A percentile compares a stretch with the other conserved stretches of the same genome.
These are phyloP conservation scores for Datura wrightii DNA, from an alignment of 257 asterid genomes.

Conservation along the genomic window DNA sequence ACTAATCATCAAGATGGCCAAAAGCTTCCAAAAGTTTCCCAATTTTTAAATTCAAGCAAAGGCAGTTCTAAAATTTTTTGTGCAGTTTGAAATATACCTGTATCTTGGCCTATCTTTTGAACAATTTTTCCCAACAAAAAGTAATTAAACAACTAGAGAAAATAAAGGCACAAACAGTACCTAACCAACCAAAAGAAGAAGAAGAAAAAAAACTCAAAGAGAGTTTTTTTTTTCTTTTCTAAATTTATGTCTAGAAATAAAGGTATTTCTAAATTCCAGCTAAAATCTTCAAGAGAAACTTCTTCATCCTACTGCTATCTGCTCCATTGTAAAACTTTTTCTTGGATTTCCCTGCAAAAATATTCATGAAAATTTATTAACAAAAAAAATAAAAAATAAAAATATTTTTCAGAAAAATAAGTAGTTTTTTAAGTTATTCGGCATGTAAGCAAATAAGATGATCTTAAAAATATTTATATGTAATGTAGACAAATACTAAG, in stretches of 20 bases:
- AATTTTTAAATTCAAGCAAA: not conserved
- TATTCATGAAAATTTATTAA: not conserved
- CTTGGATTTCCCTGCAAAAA: constrained; percentile 15
- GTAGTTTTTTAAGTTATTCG: no score
- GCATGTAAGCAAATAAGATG: no score
- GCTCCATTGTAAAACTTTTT: constrained; percentile 24
- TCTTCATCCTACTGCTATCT: constrained; percentile 12
- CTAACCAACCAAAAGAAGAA: not conserved
- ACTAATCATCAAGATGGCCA: not conserved
- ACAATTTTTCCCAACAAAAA: not conserved
- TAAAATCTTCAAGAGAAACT: constrained; percentile 19
- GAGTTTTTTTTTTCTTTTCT: not conserved
- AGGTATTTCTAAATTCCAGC: constrained; percentile 25
- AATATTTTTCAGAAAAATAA: no score
- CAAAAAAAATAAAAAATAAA: not conserved
- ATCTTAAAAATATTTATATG: not conserved
- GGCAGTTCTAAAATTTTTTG: not conserved
- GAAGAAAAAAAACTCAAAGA: no score
- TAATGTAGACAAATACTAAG: no score
- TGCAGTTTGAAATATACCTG: not conserved
- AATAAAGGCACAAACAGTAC: not conserved
- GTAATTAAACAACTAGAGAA: not conserved
- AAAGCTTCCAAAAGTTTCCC: not conserved
- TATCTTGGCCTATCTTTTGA: constrained; percentile 2
- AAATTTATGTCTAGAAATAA: not conserved